Percentiles rank a stretch among this genome's conserved stretches.
These are phyloP conservation scores for Ascochyta pisi DNA, from an alignment of 2,329 filamentous ascomycete genomes.

Conservation along the genomic window DNA sequence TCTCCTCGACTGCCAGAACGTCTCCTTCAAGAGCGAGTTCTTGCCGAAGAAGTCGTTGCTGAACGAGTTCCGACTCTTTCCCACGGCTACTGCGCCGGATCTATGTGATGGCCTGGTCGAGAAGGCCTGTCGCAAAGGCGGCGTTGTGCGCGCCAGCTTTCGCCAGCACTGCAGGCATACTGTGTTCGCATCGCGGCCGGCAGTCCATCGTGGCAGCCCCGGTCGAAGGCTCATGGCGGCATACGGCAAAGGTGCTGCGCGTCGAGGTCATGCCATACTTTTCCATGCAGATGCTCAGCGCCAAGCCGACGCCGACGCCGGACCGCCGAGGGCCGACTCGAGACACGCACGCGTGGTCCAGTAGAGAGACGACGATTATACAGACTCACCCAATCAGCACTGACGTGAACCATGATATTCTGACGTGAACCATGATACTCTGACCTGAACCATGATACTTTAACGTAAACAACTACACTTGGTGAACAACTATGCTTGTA, in stretches of 20 bases:
- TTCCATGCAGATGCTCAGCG: slow-evolving; percentile 7
- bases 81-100: slow-evolving; percentile 38
- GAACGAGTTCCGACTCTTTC: slow-evolving; percentile 42
- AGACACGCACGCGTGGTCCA: slow-evolving; percentile 1
- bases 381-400: not conserved
- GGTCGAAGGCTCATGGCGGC: slow-evolving; percentile 49
- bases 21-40: slow-evolving; percentile 44
- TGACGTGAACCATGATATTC: not conserved
- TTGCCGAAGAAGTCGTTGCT: slow-evolving; percentile 50
- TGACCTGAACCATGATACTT: no score
- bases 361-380: not conserved
- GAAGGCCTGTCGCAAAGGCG: slow-evolving; percentile 35
- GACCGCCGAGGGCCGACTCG: not conserved
- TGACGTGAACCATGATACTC: no score
- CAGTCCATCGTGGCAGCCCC: slow-evolving; percentile 38
- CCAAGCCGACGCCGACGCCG: slow-evolving; percentile 13
- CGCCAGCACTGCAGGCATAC: slow-evolving; percentile 47
- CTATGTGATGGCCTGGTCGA: slow-evolving; percentile 35
- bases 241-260: slow-evolving; percentile 21
- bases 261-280: slow-evolving; percentile 13
- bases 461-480: no score
- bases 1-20: slow-evolving; percentile 37
- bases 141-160: slow-evolving; percentile 31
- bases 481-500: slow-evolving; percentile 5
- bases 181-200: slow-evolving; percentile 35